A percentile compares a stretch with the other conserved stretches of the same genome.
These are phyloP conservation scores for Moniliophthora roreri DNA, from an alignment of 1,284 basidiomycete genomes.

Conservation along the genomic window DNA sequence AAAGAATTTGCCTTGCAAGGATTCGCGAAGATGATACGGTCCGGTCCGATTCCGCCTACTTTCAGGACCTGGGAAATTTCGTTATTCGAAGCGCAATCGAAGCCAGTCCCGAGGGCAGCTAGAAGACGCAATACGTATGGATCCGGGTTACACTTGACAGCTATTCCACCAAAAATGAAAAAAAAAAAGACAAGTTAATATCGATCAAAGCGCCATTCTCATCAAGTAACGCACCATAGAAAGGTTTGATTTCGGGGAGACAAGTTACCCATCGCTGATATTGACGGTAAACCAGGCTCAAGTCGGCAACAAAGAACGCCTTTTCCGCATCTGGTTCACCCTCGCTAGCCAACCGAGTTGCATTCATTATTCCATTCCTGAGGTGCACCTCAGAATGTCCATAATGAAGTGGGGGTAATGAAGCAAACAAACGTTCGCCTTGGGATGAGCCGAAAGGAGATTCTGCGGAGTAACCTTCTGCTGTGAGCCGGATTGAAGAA, in stretches of 20 bases:
- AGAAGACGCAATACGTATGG: conserved; percentile 91
- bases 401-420: conserved; percentile 61
- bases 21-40: conserved; percentile 95
- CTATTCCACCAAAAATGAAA: conserved; percentile 35
- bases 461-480: conserved; percentile 19
- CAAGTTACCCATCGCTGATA: conserved; percentile 82
- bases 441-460: conserved; percentile 20
- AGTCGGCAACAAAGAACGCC: conserved; percentile 96
- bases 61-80: conserved; percentile 87
- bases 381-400: conserved; percentile 75
- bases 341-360: conserved; percentile 48
- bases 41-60: conserved; percentile 69
- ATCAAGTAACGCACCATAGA: conserved; percentile 67
- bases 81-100: conserved; percentile 97
- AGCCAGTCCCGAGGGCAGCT: conserved; percentile 87
- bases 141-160: conserved; percentile 98
- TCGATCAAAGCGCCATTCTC: conserved; percentile 8
- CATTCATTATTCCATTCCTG: conserved; percentile 68
- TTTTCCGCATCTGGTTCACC: conserved; percentile 79
- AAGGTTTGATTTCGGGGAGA: conserved; percentile 88
- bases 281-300: conserved; percentile 86
- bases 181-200: conserved; percentile 18
- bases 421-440: conserved; percentile 54
- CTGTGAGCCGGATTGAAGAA: conserved; percentile 28
- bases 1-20: conserved; percentile 98